These are phyloP conservation scores for Russula olivacea DNA, from an alignment of 768 basidiomycete species.

Conservation along the genomic window DNA sequence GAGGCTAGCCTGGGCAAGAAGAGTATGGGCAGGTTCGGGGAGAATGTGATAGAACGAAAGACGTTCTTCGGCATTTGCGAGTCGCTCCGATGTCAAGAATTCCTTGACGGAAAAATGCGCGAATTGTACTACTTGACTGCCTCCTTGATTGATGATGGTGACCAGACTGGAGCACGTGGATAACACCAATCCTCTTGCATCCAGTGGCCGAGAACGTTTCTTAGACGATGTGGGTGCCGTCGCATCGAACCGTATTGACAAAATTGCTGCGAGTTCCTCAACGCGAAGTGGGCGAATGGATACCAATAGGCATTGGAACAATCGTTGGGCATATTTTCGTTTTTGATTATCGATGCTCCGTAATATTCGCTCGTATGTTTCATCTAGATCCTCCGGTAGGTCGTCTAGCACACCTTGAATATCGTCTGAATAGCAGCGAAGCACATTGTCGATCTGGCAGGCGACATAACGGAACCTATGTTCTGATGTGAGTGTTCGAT, in stretches of 20 bases:
- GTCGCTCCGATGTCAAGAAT: constrained; percentile 2
- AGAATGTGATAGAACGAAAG: constrained; percentile 8
- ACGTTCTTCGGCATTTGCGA: neutral
- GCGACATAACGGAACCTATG: constrained; percentile 11
- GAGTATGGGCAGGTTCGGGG: neutral
- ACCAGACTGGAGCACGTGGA: neutral
- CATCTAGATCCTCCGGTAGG: neutral
- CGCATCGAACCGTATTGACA: neutral
- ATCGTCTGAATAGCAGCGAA: neutral
- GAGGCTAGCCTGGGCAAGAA: neutral
- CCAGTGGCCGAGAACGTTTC: neutral
- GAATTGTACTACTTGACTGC: neutral
- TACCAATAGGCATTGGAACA: constrained; percentile 5
- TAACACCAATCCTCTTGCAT: neutral
- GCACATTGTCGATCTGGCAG: constrained; percentile 7
- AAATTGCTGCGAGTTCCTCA: neutral
- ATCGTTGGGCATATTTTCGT: neutral
- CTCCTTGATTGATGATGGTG: neutral
- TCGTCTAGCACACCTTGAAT: neutral
- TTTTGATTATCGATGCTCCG: neutral
- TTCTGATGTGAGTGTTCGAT: neutral
- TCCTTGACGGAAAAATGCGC: neutral
- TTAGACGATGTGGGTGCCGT: neutral
- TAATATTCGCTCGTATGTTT: neutral
- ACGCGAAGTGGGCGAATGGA: neutral